Evolutionary conservation across 768 basidiomycete species (phyloP), one percentile per base, ranked within the genome.

Genomic region (Podaxis sp.): DNA sequence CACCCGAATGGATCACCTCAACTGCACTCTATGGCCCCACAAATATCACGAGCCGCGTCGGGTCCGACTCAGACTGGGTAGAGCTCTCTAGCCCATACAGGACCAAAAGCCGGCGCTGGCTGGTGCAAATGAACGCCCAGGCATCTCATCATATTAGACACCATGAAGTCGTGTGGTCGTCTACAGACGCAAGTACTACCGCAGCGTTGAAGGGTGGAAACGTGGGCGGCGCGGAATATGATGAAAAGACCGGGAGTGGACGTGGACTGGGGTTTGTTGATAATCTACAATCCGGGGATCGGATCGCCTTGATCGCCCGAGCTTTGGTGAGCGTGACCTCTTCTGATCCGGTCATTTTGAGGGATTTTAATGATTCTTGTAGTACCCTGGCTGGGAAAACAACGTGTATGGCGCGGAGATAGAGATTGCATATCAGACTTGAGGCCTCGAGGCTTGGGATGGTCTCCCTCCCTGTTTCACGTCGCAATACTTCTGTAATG

Each of bases 321-420:
- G 75, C 75, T 29, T 57, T 65, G 67, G 76, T 74, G 37, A 55
- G 59, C 56, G 29, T 8, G 29, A 33, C 29, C 4, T 27, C 22
- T 54, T 50, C 17, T n/a, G 19, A 13, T 11, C 8, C 7, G 17
- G 22, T 41, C 7, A 9, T 29, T 46, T 17, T 25, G 4, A 40
- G 12, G 22, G 27, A 9, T 33, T 2, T 41, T 58, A 41, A 40
- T 37, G 27, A 61, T 11, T 38, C 40, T 36, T 12, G 2, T 55
- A 75, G 74, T 73, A 65, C 63, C 73, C 71, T 41, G 70, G 71
- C 3, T 75, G 73, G 74, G 61, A 33, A 15, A 74, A 74, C 59
- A 50, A 67, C 11, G 66, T 75, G 5, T 27, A 55, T 19, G 54
- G 53, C 13, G 69, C 68, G 17, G 66, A 69, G 47, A 63, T 75